phyloP scores from a whole-genome alignment of 2,329 filamentous ascomycete species.

The Penicillium corylophilum region DNA sequence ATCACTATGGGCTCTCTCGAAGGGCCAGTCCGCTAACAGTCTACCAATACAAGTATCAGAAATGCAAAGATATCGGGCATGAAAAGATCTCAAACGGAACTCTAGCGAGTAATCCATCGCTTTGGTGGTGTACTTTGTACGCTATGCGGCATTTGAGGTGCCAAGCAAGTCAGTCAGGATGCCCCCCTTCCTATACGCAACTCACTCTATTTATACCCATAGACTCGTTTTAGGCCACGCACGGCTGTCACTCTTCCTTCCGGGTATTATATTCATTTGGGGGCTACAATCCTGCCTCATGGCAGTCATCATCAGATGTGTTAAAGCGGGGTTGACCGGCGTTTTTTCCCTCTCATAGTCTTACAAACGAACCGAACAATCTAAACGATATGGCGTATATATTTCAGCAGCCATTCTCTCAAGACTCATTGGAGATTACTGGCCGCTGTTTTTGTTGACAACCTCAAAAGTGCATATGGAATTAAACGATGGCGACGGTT shows the following conservation, averaged over 20 bases:
- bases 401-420: conserved; percentile 58
- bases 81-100: conserved; percentile 19
- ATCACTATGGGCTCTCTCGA: background rate
- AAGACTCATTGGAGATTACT: conserved; percentile 56
- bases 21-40: background rate
- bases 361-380: conserved; percentile 60
- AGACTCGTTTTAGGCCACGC: conserved; percentile 50
- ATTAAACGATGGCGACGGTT: conserved; percentile 55
- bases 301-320: conserved; percentile 40
- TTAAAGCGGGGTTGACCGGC: conserved; percentile 27
- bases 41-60: conserved; percentile 19
- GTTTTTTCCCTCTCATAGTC: conserved; percentile 50
- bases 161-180: conserved; percentile 46
- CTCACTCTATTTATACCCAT: too few species aligned
- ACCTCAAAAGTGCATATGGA: conserved; percentile 47
- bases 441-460: conserved; percentile 50
- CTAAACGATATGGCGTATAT: conserved; percentile 57
- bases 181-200: too few species aligned
- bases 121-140: conserved; percentile 56
- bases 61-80: conserved; percentile 29
- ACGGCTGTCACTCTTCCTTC: conserved; percentile 52
- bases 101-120: conserved; percentile 52
- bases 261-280: conserved; percentile 57
- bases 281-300: conserved; percentile 52
- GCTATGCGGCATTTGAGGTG: conserved; percentile 55